A percentile compares a stretch with the other conserved stretches of the same genome.
phyloP scores from a whole-genome alignment of 2,329 filamentous ascomycete species.

The Colletotrichum destructivum region DNA sequence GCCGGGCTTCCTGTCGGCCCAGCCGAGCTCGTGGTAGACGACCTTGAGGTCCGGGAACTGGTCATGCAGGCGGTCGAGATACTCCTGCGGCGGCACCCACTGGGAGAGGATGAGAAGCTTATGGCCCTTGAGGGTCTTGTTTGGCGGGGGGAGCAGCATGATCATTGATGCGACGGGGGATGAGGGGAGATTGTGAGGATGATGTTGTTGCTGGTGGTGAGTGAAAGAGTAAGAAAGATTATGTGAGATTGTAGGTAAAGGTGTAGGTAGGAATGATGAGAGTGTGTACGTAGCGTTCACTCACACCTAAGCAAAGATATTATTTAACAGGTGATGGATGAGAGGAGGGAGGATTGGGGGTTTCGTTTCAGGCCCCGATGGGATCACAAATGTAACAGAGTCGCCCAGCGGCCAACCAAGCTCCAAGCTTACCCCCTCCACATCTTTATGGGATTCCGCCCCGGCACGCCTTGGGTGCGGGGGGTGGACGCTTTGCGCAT shows the following conservation, averaged over 20 bases:
- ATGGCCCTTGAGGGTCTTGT: conserved; percentile 55
- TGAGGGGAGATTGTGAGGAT: no score
- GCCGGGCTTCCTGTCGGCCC: conserved; percentile 47
- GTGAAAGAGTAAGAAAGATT: not conserved
- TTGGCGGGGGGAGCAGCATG: conserved; percentile 39
- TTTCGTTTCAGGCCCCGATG: conserved; percentile 18
- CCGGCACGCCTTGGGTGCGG: not conserved
- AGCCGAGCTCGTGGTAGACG: conserved; percentile 48
- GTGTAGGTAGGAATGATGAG: not conserved
- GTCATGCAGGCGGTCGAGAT: conserved; percentile 54
- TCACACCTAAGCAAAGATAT: not conserved
- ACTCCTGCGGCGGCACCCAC: conserved; percentile 49
- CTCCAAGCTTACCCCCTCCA: conserved; percentile 5
- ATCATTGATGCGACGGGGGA: conserved; percentile 12
- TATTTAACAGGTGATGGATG: not conserved
- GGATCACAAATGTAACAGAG: not conserved
- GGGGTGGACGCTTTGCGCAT: conserved; percentile 35
- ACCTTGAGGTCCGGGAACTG: conserved; percentile 63
- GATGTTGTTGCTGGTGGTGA: no score
- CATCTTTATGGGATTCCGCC: conserved; percentile 4
- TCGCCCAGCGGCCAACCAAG: not conserved
- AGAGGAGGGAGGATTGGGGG: conserved; percentile 6
- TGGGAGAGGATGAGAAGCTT: conserved; percentile 61
- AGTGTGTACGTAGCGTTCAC: no score
- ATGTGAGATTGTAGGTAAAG: not conserved